Base-by-base conservation (phyloP, 768 basidiomycete species). In the Russula ochroleuca region DNA sequence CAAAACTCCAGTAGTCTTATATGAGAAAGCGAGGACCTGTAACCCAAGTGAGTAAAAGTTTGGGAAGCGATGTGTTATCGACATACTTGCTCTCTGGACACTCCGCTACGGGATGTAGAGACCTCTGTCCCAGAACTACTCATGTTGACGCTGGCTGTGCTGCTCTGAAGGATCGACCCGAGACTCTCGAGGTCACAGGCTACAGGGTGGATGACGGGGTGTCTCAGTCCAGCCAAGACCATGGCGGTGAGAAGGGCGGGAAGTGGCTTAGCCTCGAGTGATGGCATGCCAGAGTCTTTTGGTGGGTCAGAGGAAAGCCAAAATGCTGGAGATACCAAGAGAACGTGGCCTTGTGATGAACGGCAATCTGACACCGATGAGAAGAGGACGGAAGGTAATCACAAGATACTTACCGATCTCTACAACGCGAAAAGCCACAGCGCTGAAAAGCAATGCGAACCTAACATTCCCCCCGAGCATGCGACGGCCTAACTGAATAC, bases 21-120 rank as follows among this genome's bases (percentile, higher is more conserved):
- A 62, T 21, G 54, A 57, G 54, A 62, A 43, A 38, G 61, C n/a
- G 37, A 62, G 40, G 10, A 62, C 61, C 61, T 62, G 40, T 23
- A 14, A 41, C n/a, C 10, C 19, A 28, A 21, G 50, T 43, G 4
- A 33, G 55, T 17, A 14, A 49, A 7, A 10, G 10, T 11, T 21
- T n/a, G 11, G 10, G 28, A 13, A 56, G 25, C 13, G 28, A 57
- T 31, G 41, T 14, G 15, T 25, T 28, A 15, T n/a, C 5, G 49
- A 62, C 61, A 37, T 47, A 62, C 61, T 43, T 38, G 61, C 21
- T 62, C 61, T 14, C 19, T 13, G 21, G 48, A 41, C 8, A 41
- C 40, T 7, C 40, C 28, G 35, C 55, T 43, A 2, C 7, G 38
- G n/a, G 40, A 23, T 5, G 23, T 19, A 25, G 38, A 3, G 10